Base-by-base conservation (phyloP, 2,329 filamentous ascomycete genomes). In the Clonostachys solani region DNA sequence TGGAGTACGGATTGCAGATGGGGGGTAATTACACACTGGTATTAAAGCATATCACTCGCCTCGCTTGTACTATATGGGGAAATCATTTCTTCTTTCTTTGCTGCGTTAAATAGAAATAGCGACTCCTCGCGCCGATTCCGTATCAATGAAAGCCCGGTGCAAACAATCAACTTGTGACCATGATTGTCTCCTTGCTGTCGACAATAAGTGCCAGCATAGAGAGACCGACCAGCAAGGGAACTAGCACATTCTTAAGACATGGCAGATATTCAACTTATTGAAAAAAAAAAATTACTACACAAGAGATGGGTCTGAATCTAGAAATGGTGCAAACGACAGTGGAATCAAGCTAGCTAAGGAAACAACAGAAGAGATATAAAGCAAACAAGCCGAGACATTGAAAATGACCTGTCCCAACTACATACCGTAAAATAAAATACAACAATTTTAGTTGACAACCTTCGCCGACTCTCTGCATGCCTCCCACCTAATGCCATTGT, bases 311-410 rank as follows among this genome's bases (percentile, higher is more conserved):
- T 29, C 23, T 29, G 23, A 29, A 29, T 29, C 8, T 29, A 9
- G 9, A 29, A 29, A 29, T 29, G 23, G 23, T 29, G 23, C 9
- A 52, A 59, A 59, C 56, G 49, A 60, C 57, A 62, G 58, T 57
- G 55, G 65, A 65, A 67, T 62, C 59, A 65, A 64, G 55, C 57
- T 60, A 67, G 60, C 64, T 67, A 67, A 64, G 62, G 64, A 63
- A 66, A 56, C 60, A 58, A 56, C 63, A 58, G 55, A 57, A 60
- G 58, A 54, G 60, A 53, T 57, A 55, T 46, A 46, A 36, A 46
- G 44, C 56, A 50, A 52, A 56, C 53, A 51, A 56, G 55, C 50
- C 55, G 60, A 63, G 60, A 64, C 60, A 54, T 62, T 55, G 54
- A 60, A 50, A 29, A 54, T 55, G 61, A 55, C 53, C 52, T 51